Base-by-base conservation (phyloP, 805 yeast species). In the Monosporozyma yasuniensis region DNA sequence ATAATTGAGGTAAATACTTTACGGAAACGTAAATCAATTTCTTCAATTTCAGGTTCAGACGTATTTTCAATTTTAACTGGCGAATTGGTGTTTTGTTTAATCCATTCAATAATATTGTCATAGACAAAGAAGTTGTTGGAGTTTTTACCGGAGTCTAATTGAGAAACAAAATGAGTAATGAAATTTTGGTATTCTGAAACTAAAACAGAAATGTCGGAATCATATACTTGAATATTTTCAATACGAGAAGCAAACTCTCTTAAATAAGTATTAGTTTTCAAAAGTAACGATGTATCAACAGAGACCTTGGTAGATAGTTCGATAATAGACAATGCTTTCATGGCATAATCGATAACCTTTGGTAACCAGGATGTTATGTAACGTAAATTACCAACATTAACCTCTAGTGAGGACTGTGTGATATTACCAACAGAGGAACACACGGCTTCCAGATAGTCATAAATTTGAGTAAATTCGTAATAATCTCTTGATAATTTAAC, bases 1-100 rank as follows among this genome's bases (percentile, higher is more conserved):
- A 89, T 66, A 18, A 87, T 74, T 2, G 83, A 74, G 16, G 77
- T 77, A 3, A 81, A 72, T 3, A 85, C 58, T 19, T 74, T 69
- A 49, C 83, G 71, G 51, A 83, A 71, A 2, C 68, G 56, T 2
- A 49, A 45, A 54, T 84, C 88, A 42, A 79, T 53, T 4, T 61
- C 69, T 32, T 70, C 71, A 3, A 72, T 52, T 4, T 57, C 28
- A 14, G 43, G 25, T 12, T 47, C 48, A 22, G 32, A 16, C 6
- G 38, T 43, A 5, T 30, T 41, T 14, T 45, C 53, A 11, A 14
- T 1, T 11, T 48, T 47, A 4, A 47, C 28, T 11, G 12, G n/a
- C 16, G 42, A 34, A 19, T 30, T 2, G 8, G 32, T 28, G 41
- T 25, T 54, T 52, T 55, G 55, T 0, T 57, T 28, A 7, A 79